A percentile compares a stretch with the other conserved stretches of the same genome.
These are phyloP conservation scores for Bullera alba DNA, from an alignment of 768 basidiomycete genomes.

Conservation along the genomic window DNA sequence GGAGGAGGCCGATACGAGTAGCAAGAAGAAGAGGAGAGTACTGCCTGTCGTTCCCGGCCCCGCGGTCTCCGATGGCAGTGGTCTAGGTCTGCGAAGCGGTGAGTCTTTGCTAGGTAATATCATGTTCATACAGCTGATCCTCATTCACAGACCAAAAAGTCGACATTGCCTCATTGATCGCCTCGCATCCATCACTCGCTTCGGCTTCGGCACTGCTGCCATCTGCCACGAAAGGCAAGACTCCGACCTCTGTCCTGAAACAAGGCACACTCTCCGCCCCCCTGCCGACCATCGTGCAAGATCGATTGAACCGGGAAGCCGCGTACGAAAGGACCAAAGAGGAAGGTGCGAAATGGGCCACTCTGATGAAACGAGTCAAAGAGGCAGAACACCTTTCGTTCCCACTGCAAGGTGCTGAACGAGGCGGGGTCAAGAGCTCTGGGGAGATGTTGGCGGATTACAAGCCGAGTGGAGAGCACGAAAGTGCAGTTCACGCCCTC, in stretches of 20 bases:
- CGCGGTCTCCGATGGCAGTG: constrained; percentile 55
- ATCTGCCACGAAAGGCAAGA: constrained; percentile 62
- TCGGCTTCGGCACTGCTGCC: constrained; percentile 57
- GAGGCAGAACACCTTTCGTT: constrained; percentile 56
- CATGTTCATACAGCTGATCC: not conserved
- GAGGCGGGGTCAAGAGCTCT: constrained; percentile 38
- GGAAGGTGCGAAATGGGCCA: constrained; percentile 89
- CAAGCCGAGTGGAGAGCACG: constrained; percentile 79
- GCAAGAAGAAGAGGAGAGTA: constrained; percentile 55
- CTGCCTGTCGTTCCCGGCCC: constrained; percentile 68
- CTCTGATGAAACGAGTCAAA: constrained; percentile 82
- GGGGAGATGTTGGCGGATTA: constrained; percentile 51
- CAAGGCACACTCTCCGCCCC: constrained; percentile 67
- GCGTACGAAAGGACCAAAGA: constrained; percentile 89
- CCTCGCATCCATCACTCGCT: constrained; percentile 57
- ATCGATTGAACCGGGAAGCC: constrained; percentile 82
- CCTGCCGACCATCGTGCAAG: constrained; percentile 75
- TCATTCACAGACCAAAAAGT: constrained; percentile 41
- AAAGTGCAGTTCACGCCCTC: constrained; percentile 73
- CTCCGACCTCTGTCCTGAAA: constrained; percentile 53
- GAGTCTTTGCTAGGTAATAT: constrained; percentile 11
- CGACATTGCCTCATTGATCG: constrained; percentile 52
- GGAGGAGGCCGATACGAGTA: constrained; percentile 57
- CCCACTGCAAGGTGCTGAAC: constrained; percentile 38
- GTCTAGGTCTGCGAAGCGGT: constrained; percentile 54